Evolutionary conservation across 2,329 filamentous ascomycete genomes (phyloP).

Genomic region (Cyphellophora europaea): DNA sequence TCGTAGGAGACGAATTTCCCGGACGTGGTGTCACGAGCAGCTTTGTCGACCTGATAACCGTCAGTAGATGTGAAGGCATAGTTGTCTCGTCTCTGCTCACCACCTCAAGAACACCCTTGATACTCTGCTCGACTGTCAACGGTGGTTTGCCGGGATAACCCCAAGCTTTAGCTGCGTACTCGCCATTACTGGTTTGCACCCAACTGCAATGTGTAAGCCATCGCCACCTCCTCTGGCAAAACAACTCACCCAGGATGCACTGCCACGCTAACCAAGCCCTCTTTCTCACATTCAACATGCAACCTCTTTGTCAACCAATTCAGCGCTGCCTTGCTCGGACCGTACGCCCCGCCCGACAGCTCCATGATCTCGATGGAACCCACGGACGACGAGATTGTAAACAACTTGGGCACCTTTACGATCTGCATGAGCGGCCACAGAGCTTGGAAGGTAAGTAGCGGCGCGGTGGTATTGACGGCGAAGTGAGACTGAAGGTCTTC

Average conservation of each 20-base stretch:
- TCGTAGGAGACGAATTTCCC: conserved; percentile 27
- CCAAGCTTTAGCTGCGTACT: conserved; percentile 25
- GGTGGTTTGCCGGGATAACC: conserved; percentile 19
- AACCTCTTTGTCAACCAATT: conserved; percentile 18
- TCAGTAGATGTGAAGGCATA: too few species aligned
- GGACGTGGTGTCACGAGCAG: conserved; percentile 23
- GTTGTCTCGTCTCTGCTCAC: conserved; percentile 9
- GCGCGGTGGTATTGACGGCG: conserved; percentile 26
- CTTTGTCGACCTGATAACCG: too few species aligned
- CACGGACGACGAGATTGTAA: conserved; percentile 17
- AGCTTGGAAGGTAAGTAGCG: conserved; percentile 20
- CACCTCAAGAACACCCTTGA: conserved; percentile 24
- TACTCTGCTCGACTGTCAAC: conserved; percentile 24
- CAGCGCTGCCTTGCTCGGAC: conserved; percentile 16
- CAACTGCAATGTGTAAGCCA: too few species aligned
- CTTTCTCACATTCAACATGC: conserved; percentile 20
- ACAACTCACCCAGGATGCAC: conserved; percentile 32
- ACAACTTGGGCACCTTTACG: conserved; percentile 11
- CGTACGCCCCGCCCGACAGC: conserved; percentile 18
- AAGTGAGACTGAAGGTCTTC: conserved; percentile 14
- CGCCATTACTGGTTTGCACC: conserved; percentile 23
- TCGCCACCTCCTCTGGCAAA: too few species aligned
- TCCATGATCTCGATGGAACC: conserved; percentile 17
- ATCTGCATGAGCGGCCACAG: conserved; percentile 17
- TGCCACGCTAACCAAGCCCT: conserved; percentile 15